Base-by-base conservation (phyloP, 2,329 filamentous ascomycete genomes). In the Tolypocladium amazonense region DNA sequence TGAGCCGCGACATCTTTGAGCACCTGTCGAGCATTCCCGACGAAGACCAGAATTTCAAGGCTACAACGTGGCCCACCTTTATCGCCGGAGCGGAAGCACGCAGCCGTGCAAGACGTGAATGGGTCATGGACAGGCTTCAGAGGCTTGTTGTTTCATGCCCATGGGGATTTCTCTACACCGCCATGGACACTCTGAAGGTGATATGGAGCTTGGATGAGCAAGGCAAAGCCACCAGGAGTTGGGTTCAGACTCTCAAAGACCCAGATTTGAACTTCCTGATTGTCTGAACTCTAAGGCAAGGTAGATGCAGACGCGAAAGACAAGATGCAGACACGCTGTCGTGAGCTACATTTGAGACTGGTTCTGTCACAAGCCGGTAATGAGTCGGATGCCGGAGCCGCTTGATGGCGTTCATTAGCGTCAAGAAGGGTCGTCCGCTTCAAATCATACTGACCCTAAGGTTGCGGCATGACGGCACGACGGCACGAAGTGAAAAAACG, bases 1-100 rank as follows among this genome's bases (percentile, higher is more conserved):
- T 84, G 3, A 76, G 77, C 18, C 62, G 72, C 2, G 78, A 81
- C 30, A 72, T 82, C 1, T 73, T 81, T 8, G 60, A 74, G 3
- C 76, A 81, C 33, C 70, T 84, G 4, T 75, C 76, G 0, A 71
- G 70, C 45, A 76, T 85, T 2, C 75, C 76, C 0, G 73, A 77
- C 11, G 72, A 77, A 2, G 79, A 84, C 54, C 73, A 75, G 1
- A 76, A 83, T 25, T 78, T 83, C 71, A 85, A 84, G 64, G 81
- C 79, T 0, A 82, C 80, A 4, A 76, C 78, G 1, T 85, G 81
- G 81, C 80, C 81, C 0, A 77, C 81, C 0, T 85, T 85, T 58
- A 74, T 85, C 7, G 79, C 78, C 7, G 82, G 81, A 1, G 81
- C 81, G 0, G 80, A 82, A 58, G 77, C 78, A 0, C 74, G 73